phyloP scores from a whole-genome alignment of 129 eudicot species.

The Lactuca sativa region DNA sequence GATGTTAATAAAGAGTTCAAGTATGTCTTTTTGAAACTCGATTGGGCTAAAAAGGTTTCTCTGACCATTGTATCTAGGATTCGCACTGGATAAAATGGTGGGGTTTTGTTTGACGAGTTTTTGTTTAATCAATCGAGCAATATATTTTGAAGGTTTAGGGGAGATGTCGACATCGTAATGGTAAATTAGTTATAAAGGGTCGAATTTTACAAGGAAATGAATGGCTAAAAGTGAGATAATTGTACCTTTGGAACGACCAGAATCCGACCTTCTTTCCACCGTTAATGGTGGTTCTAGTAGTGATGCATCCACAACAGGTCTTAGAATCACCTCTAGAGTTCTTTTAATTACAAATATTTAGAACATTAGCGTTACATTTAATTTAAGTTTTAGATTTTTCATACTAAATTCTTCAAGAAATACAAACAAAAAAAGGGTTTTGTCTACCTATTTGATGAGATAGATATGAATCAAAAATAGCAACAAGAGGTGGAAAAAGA shows the following conservation, averaged over 20 bases:
- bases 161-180: no score
- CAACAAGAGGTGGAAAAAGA: conserved; percentile 30
- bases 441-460: conserved; percentile 29
- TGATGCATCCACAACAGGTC: conserved; percentile 9
- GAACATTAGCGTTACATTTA: no score
- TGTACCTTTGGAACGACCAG: conserved; percentile 75
- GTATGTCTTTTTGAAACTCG: no score
- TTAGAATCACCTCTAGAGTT: no score
- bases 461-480: conserved; percentile 42
- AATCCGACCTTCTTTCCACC: conserved; percentile 78
- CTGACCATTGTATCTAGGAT: no score
- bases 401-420: not conserved
- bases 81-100: no score
- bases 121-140: no score
- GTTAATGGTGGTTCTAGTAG: conserved; percentile 38
- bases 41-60: no score
- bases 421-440: conserved; percentile 1
- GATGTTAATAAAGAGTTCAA: conserved; percentile 37
- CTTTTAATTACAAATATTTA: no score
- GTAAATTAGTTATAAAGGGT: conserved; percentile 39
- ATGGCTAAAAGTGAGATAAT: conserved; percentile 73
- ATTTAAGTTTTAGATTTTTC: no score
- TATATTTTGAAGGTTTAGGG: no score
- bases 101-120: no score
- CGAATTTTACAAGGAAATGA: conserved; percentile 73